Evolutionary conservation across 179 eudicot genomes (phyloP).

Genomic region (Corrigiola litoralis): DNA sequence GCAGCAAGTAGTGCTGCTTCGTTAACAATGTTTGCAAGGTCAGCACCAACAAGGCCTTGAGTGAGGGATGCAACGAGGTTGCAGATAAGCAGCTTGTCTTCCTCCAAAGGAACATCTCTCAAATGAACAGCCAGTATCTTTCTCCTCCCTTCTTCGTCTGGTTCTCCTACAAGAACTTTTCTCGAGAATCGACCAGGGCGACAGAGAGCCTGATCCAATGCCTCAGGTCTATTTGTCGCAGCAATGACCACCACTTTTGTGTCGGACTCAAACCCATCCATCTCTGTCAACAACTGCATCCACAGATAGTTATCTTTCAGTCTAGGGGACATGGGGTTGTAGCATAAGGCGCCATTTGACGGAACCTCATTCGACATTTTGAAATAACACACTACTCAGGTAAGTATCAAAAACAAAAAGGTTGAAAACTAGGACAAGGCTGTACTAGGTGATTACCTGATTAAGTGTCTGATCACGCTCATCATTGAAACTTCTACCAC

Average conservation of each 20-base stretch:
- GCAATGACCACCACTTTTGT: conserved; percentile 86
- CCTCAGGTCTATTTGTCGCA: conserved; percentile 97
- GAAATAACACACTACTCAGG: too few relatives aligned
- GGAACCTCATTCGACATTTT: too few relatives aligned
- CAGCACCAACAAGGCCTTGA: conserved; percentile 94
- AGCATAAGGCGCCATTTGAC: too few relatives aligned
- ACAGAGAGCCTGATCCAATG: conserved; percentile 86
- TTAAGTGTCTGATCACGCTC: conserved; percentile 97
- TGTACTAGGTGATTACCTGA: too few relatives aligned
- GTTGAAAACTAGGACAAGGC: too few relatives aligned
- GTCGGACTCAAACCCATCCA: conserved; percentile 97
- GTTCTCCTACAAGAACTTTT: conserved; percentile 89
- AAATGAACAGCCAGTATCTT: conserved; percentile 84
- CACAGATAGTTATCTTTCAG: conserved; percentile 16
- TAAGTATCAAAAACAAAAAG: too few relatives aligned
- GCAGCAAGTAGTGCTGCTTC: conserved; percentile 96
- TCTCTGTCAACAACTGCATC: conserved; percentile 81
- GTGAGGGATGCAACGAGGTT: conserved; percentile 83
- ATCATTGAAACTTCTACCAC: conserved; percentile 94
- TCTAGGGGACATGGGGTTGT: neutral
- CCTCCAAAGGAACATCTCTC: conserved; percentile 84
- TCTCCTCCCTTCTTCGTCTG: conserved; percentile 81
- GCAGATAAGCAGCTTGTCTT: conserved; percentile 61
- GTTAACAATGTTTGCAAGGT: conserved; percentile 88
- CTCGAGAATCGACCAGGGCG: conserved; percentile 98